These are phyloP conservation scores for Coemansia sp. DNA, from an alignment of 192 early-diverging fungal genomes.

Conservation along the genomic window DNA sequence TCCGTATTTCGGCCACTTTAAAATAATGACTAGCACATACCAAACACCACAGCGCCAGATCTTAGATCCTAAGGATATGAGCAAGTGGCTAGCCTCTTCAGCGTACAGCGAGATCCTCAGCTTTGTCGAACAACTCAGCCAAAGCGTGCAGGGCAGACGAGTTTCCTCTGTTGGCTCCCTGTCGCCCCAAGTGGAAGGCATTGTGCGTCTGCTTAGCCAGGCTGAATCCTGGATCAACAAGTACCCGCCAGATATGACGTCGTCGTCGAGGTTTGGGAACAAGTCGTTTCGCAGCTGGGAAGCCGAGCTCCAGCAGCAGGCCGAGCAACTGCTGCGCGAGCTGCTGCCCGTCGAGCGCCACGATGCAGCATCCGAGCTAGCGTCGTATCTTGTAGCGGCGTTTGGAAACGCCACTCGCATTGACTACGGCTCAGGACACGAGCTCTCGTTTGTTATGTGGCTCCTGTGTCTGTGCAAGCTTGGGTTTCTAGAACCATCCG, in stretches of 20 bases:
- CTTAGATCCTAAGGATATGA: conserved; percentile 58
- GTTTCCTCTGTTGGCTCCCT: conserved; percentile 59
- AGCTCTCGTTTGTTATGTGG: conserved; percentile 86
- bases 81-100: conserved; percentile 61
- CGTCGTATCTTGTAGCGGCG: conserved; percentile 65
- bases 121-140: conserved; percentile 76
- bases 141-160: conserved; percentile 65
- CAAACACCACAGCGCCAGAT: conserved; percentile 62
- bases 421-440: conserved; percentile 98
- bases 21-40: conserved; percentile 20
- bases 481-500: conserved; percentile 61
- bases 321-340: conserved; percentile 24
- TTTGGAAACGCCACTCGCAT: conserved; percentile 92
- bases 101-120: conserved; percentile 70
- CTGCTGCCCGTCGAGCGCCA: conserved; percentile 36
- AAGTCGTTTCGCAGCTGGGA: conserved; percentile 84
- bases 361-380: conserved; percentile 68
- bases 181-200: conserved; percentile 58
- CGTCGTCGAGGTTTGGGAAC: conserved; percentile 89
- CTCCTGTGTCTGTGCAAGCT: conserved; percentile 77
- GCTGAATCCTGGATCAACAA: conserved; percentile 71
- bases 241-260: conserved; percentile 71
- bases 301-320: conserved; percentile 52
- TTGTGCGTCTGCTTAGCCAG: conserved; percentile 65
- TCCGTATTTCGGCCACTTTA: neutral